A percentile compares a stretch with the other conserved stretches of the same genome.
Conservation (phyloP, 2,329 filamentous ascomycete genomes). For the Fusarium pseudocircinatum region DNA sequence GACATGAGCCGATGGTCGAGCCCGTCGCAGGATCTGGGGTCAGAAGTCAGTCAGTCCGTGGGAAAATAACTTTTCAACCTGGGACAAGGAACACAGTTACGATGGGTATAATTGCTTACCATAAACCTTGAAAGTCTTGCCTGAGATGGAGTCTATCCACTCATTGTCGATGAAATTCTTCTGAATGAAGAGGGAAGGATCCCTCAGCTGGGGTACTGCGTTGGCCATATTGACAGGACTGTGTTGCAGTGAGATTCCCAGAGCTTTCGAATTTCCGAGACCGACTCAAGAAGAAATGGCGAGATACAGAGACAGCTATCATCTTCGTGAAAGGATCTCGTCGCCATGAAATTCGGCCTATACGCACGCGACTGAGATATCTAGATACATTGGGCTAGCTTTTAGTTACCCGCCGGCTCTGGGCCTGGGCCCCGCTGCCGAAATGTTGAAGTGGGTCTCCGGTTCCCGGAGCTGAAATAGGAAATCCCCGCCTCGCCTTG, state of each 20-base stretch:
- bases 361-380: not conserved
- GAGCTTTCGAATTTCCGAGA: not conserved
- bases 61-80: not conserved
- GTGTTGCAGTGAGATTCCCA: not conserved
- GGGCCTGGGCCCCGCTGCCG: not conserved
- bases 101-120: not conserved
- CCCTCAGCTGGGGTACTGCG: not conserved
- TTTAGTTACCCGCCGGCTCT: not conserved
- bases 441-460: not conserved
- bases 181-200: not conserved
- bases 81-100: not conserved
- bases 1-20: conserved; percentile 72
- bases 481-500: not conserved
- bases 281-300: not conserved
- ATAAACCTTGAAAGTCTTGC: not conserved
- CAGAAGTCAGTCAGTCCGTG: not conserved
- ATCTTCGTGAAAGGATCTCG: not conserved
- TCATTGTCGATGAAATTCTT: not conserved
- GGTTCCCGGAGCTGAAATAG: not conserved
- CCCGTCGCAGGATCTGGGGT: conserved; percentile 71
- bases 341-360: not conserved
- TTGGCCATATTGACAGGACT: not conserved
- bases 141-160: not conserved
- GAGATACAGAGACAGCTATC: not conserved
- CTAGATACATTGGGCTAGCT: not conserved